Evolutionary conservation across 2,329 filamentous ascomycete genomes (phyloP), one percentile per base, ranked within the genome.

Genomic region (Venturia pyrina): DNA sequence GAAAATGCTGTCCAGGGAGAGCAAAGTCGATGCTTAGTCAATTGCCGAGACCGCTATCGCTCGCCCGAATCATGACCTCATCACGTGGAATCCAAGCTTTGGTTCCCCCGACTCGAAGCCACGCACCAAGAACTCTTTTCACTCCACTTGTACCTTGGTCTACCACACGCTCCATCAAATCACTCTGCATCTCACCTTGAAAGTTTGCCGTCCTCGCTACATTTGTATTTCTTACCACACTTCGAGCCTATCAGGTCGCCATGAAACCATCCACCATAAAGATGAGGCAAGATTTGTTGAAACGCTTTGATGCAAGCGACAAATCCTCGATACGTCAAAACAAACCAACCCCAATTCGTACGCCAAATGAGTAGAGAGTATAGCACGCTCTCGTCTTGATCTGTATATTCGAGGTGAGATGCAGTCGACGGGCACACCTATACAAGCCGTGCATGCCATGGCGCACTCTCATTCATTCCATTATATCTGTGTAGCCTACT

Each of bases 311-410:
- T 53, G 48, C 48, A 28, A 53, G 48, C 53, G 53, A 37, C 53
- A 59, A 59, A 59, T 59, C 32, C 28, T 59, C 53, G 53, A 59
- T 37, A 59, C 53, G 13, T 37, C 53, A 59, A 59, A 59, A 59
- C 53, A 59, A 59, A 59, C 53, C 53, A 59, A 59, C 53, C 53
- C 37, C 53, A n/a, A 59, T 59, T n/a, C 32, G 53, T 40, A 59
- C 53, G 53, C 53, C 53, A 37, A 59, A 59, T 37, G 53, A n/a
- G 53, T 59, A 59, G 17, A 34, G 53, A 59, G 19, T 59, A 59
- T 37, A 59, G 32, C 53, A 59, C 19, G 28, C 19, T 59, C 53
- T 37, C 28, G 5, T 59, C 53, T 19, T 59, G 28, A 24, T 59
- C 53, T 59, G 53, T 59, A 59, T 59, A 59, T 59, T 59, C 32